Base-by-base conservation (phyloP, 2,329 filamentous ascomycete species). In the Chrysosporium keratinophilum region DNA sequence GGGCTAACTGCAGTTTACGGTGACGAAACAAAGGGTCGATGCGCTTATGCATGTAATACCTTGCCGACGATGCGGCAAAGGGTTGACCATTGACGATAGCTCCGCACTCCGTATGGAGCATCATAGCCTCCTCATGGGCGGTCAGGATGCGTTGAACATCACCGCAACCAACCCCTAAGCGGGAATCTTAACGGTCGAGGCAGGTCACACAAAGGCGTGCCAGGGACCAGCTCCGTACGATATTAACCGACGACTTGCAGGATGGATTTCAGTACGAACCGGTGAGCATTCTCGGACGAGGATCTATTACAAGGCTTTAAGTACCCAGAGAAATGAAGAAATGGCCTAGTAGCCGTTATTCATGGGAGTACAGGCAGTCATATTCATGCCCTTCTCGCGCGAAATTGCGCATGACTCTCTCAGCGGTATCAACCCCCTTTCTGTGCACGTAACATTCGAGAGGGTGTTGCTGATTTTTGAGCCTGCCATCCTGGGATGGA, bases 11-110 rank as follows among this genome's bases (percentile, higher is more conserved):
- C 19, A 15, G 40, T 50, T 50, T 11, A 10, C 15, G 14, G 10
- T 14, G 48, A 35, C 40, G 31, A 42, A 50, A 50, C 48, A 50
- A 50, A 50, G 39, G 17, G 34, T 43, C 41, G 37, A 17, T 42
- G 20, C 47, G 35, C 34, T 34, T 19, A 20, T 33, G 20, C 47
- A 35, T 20, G 46, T 39, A 43, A 43, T 50, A 7, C 3, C 23
- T 34, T 20, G 39, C 39, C 48, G n/a, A 49, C 2, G 35, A 40
- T 3, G 28, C 10, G 7, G 11, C 28, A 11, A 19, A 19, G 17
- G 15, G 17, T 19, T 17, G 17, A 47, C 9, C 3, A 11, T 34
- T 10, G 17, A 28, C 23, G 23, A 28, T 7, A 28, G 7, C 7
- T 7, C 23, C 23, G 7, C n/a, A n/a, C n/a, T 28, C 3, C 23